Base-by-base conservation (phyloP, 768 basidiomycete genomes). In the Wakefieldia striispora region DNA sequence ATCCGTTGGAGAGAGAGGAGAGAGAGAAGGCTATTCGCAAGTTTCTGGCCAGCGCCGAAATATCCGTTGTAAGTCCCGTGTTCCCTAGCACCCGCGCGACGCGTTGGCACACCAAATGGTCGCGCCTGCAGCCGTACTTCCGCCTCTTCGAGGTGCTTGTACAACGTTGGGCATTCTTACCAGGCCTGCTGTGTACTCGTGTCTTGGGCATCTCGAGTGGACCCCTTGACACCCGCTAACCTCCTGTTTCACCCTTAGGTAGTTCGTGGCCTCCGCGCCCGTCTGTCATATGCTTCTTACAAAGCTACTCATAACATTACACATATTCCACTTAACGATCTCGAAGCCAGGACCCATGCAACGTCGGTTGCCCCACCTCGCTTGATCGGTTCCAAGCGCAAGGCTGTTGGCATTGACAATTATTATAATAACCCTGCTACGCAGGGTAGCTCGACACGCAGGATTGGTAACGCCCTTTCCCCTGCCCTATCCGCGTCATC, bases 271-370 rank as follows among this genome's bases (percentile, higher is more conserved):
- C 77, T 93, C 49, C 83, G 91, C 53, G 78, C 89, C 59, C 84
- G 89, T 57, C 79, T 93, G 44, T 80, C 87, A 0, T 89, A 90
- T 69, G 90, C 90, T 20, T 84, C 86, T 2, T 91, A 86, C 77
- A 92, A 92, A 70, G 88, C 90, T 5, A 76, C 77, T 13, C 80
- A 89, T 67, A 86, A 89, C 65, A 70, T 88, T 47, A 73, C 84
- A 10, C 79, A 83, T 47, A 72, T 82, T 43, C 75, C 84, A 39
- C 70, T 91, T 42, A 77, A 78, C 60, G 88, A 91, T 54, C 78
- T 90, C 40, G 91, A 92, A 65, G 77, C 79, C 14, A 82, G 83
- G 60, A 69, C 72, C 35, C 70, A 69, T 46, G 61, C 56, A 51
- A 76, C 79, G 60, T 67, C 70, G 47, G 72, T 72, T 51, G 65